Base-by-base conservation (phyloP, 192 early-diverging fungal genomes). In the Gryganskiella cystojenkinii region DNA sequence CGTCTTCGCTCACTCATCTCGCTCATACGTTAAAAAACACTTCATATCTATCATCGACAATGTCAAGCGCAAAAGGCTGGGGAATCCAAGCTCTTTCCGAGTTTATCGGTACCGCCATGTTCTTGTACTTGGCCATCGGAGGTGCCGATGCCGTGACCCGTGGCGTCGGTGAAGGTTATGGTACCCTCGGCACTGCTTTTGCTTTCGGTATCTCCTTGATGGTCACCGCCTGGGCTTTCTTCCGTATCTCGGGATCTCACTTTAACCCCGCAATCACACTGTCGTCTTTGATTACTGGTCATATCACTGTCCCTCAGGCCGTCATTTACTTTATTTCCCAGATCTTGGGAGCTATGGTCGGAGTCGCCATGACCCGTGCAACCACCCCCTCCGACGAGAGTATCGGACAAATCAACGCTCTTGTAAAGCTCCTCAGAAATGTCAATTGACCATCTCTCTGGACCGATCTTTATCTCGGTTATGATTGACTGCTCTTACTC, bases 221-320 rank as follows among this genome's bases (percentile, higher is more conserved):
- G 2, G 61, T 86, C 24, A 64, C 69, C 31, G 51, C 89, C 25
- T 85, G 80, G 61, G 63, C 84, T 15, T 79, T 81, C 57, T 85
- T 83, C 59, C 80, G 81, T 17, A 82, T 89, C 45, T 86, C 82
- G 2, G 90, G 90, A 19, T 84, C 87, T 15, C 81, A 81, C 24
- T 81, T 92, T 37, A 92, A 92, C 62, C 90, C 91, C 0, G 90
- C 90, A 25, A 81, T 92, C 28, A 82, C 87, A 7, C 43, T 92
- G 14, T 78, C 81, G 11, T 81, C 90, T 20, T 50, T 87, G 46
- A 67, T 88, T 25, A 80, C 85, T 2, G 86, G 89, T 14, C 74
- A 84, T 43, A 49, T 91, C 65, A 69, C 69, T 22, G 62, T 79
- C 17, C 45, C 70, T 13, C 74, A 70, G 44, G 80, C 80, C 24